A percentile compares a stretch with the other conserved stretches of the same genome.
phyloP scores from a whole-genome alignment of 768 basidiomycete genomes.

The Tylopilus balloui region DNA sequence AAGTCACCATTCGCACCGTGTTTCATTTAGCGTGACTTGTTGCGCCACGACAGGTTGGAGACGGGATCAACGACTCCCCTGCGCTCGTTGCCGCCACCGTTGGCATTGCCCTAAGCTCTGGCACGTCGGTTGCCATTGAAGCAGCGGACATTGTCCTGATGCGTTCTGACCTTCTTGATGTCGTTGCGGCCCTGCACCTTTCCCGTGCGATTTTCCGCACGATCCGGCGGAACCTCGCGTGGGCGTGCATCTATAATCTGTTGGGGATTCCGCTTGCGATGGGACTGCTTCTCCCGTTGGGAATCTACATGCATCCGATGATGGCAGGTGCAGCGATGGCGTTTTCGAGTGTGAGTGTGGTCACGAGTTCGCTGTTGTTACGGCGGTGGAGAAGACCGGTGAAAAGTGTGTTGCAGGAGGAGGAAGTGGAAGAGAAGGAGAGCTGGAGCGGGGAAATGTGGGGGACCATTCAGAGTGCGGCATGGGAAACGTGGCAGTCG shows the following conservation, averaged over 20 bases:
- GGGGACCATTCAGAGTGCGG: slow-evolving; percentile 39
- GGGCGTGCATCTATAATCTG: slow-evolving; percentile 95
- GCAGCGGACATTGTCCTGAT: slow-evolving; percentile 98
- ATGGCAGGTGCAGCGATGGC: slow-evolving; percentile 99
- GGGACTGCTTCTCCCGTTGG: slow-evolving; percentile 91
- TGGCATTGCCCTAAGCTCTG: slow-evolving; percentile 93
- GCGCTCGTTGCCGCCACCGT: slow-evolving; percentile 95
- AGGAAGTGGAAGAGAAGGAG: slow-evolving; percentile 26
- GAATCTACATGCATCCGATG: slow-evolving; percentile 95
- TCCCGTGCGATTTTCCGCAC: slow-evolving; percentile 84
- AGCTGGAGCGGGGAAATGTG: slow-evolving; percentile 22
- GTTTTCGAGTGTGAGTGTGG: slow-evolving; percentile 93
- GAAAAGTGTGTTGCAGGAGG: slow-evolving; percentile 67
- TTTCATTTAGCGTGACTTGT: neutral
- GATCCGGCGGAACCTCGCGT: slow-evolving; percentile 89
- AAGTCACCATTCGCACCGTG: slow-evolving; percentile 21
- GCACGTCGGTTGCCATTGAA: slow-evolving; percentile 96
- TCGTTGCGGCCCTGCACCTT: slow-evolving; percentile 93
- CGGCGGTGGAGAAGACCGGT: slow-evolving; percentile 77
- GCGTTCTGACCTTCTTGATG: slow-evolving; percentile 94
- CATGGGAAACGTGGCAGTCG: slow-evolving; percentile 48
- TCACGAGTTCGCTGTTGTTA: slow-evolving; percentile 81
- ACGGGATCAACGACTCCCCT: slow-evolving; percentile 98
- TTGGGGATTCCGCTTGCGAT: slow-evolving; percentile 95
- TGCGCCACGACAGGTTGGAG: slow-evolving; percentile 66